These are phyloP conservation scores for Phytophthora hibernalis DNA, from an alignment of 352 stramenopile species.

Conservation along the genomic window DNA sequence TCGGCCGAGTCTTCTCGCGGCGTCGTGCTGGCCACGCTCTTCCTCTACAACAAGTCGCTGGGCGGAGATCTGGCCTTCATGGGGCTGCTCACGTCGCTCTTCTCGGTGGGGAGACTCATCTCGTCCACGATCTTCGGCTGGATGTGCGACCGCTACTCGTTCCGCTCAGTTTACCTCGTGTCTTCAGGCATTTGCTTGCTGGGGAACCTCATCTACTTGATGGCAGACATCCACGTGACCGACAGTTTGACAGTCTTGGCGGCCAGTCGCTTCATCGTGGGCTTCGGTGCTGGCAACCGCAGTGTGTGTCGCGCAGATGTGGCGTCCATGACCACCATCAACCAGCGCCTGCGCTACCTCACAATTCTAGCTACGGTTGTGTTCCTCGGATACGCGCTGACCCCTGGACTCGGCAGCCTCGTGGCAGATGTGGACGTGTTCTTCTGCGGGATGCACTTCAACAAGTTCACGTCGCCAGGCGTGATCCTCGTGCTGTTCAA, in stretches of 20 bases:
- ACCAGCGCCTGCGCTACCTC: slow-evolving; percentile 78
- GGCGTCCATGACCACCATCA: slow-evolving; percentile 69
- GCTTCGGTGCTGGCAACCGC: slow-evolving; percentile 81
- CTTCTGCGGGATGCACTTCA: slow-evolving; percentile 71
- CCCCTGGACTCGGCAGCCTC: slow-evolving; percentile 72
- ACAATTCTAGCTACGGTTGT: slow-evolving; percentile 80
- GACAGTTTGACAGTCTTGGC: slow-evolving; percentile 62
- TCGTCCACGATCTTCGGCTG: slow-evolving; percentile 85
- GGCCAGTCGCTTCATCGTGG: slow-evolving; percentile 75
- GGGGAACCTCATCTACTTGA: slow-evolving; percentile 80
- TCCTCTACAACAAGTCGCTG: slow-evolving; percentile 86
- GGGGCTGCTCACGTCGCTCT: slow-evolving; percentile 82
- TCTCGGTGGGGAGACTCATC: slow-evolving; percentile 82
- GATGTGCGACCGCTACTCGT: slow-evolving; percentile 87
- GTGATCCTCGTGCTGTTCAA: slow-evolving; percentile 73
- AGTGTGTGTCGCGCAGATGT: slow-evolving; percentile 82
- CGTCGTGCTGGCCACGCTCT: slow-evolving; percentile 82
- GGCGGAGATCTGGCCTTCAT: slow-evolving; percentile 81
- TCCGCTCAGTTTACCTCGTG: slow-evolving; percentile 81
- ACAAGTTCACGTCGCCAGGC: slow-evolving; percentile 77
- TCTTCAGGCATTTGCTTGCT: slow-evolving; percentile 77
- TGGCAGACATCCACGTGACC: slow-evolving; percentile 66
- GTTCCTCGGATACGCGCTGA: slow-evolving; percentile 80
- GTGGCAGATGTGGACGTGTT: slow-evolving; percentile 66
- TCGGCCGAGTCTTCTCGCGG: slow-evolving; percentile 78